Evolutionary conservation across 768 basidiomycete genomes (phyloP), one percentile per base, ranked within the genome.

Genomic region (Boletus eberwhitei): DNA sequence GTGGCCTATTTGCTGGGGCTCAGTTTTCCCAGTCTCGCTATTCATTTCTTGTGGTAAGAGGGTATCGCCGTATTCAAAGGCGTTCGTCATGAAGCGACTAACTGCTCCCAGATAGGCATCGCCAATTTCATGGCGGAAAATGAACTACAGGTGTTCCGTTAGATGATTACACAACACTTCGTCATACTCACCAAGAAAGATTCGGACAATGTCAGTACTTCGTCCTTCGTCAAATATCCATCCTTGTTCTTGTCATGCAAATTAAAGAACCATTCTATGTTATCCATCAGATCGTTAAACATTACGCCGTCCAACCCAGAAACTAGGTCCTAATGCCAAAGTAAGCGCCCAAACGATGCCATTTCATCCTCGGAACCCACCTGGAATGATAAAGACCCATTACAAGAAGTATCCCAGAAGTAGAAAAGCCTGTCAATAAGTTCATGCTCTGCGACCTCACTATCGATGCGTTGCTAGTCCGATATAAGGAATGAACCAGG

Each of bases 211-310:
- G 94, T 96, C 61, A 99, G 72, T 19, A 98, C 91, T 68, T 99
- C 97, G 64, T 98, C 96, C 71, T 96, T 98, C 3, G 94, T 95
- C 57, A 99, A 73, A 69, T 78, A 93, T 1, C 96, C 95, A 67
- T 99, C 97, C 62, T 93, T 93, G 71, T 99, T 90, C 73, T 95
- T 95, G 73, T 95, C 93, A 58, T 96, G 92, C 46, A 98, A 70
- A 62, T 88, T 89, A 74, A 98, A 98, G 74, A 98, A 96, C 96
- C 96, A 99, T 69, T 97, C 92, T 63, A 98, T 96, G 61, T 92
- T 96, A 53, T 94, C 91, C 97, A 98, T 98, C 60, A 99, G 74
- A 70, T 98, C 97, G 59, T 92, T 95, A 74, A 91, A 89, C 83
- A 98, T 90, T 42, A 97, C 90, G 2, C 87, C 87, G 61, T 97